Percentiles rank a stretch among this genome's conserved stretches.
These are phyloP conservation scores for Sporothrix brunneoviolacea DNA, from an alignment of 2,329 filamentous ascomycete species.

Conservation along the genomic window DNA sequence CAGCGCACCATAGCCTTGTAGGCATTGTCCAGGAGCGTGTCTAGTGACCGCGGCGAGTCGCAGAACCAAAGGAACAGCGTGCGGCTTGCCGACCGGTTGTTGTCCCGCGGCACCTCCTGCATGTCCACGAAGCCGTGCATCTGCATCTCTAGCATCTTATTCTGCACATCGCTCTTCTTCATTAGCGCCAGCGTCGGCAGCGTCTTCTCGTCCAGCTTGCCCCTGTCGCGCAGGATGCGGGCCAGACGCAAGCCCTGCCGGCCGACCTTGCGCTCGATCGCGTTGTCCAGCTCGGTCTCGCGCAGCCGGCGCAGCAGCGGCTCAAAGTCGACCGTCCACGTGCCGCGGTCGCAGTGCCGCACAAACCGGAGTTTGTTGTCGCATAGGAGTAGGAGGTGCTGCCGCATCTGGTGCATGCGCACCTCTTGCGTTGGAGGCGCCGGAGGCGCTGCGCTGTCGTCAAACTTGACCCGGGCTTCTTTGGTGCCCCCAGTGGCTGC, in stretches of 20 bases:
- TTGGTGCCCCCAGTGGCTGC: slow-evolving; percentile 3
- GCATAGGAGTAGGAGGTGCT: slow-evolving; percentile 66
- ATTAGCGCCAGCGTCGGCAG: slow-evolving; percentile 75
- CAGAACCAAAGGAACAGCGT: slow-evolving; percentile 92
- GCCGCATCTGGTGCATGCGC: slow-evolving; percentile 55
- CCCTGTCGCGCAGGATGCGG: slow-evolving; percentile 76
- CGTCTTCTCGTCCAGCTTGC: slow-evolving; percentile 91
- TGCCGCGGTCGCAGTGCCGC: slow-evolving; percentile 60
- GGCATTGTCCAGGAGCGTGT: slow-evolving; percentile 67
- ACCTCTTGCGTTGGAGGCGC: slow-evolving; percentile 27
- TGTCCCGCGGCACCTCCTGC: slow-evolving; percentile 89
- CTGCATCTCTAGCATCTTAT: slow-evolving; percentile 78
- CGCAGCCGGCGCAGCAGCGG: slow-evolving; percentile 63
- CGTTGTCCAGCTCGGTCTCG: slow-evolving; percentile 72
- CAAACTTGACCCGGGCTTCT: slow-evolving; percentile 44
- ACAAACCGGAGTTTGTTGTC: slow-evolving; percentile 65
- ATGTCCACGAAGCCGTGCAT: slow-evolving; percentile 81
- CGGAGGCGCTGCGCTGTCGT: slow-evolving; percentile 31
- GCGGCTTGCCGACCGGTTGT: slow-evolving; percentile 69
- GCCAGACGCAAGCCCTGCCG: slow-evolving; percentile 73
- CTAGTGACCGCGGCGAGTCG: slow-evolving; percentile 65
- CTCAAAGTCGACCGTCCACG: slow-evolving; percentile 82
- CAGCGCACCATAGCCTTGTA: slow-evolving; percentile 88
- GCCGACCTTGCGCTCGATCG: slow-evolving; percentile 72
- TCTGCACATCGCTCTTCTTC: slow-evolving; percentile 76